Conservation (phyloP, 148 eudicot genomes). For the Rhododendron molle region DNA sequence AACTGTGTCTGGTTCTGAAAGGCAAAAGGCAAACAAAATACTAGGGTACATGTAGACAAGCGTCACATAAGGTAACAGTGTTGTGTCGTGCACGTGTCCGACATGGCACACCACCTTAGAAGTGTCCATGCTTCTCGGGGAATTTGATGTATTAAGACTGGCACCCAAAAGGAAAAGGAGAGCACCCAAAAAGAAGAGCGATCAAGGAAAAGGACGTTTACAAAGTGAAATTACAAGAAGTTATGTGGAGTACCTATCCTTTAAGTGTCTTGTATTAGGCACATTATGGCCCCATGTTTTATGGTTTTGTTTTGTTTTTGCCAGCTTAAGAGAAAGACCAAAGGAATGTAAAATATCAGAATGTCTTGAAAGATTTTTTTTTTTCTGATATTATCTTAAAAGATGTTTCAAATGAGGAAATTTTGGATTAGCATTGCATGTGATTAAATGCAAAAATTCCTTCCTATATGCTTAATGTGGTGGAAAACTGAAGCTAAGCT, state of each 20-base stretch:
- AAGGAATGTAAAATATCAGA: not conserved
- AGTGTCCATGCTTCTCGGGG: not conserved
- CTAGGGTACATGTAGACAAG: not conserved
- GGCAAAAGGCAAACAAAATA: not conserved
- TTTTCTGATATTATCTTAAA: not conserved
- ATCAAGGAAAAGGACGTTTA: not conserved
- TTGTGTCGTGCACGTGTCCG: not conserved
- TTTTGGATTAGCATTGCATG: not conserved
- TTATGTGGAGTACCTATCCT: not conserved
- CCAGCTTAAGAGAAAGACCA: not conserved
- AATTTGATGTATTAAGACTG: not conserved
- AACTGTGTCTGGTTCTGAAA: not conserved
- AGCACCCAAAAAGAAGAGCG: not conserved
- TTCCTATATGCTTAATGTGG: not conserved
- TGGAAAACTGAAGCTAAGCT: not conserved
- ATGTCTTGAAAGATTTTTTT: not conserved
- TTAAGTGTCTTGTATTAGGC: not conserved
- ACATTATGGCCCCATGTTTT: not conserved
- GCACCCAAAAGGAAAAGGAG: not conserved
- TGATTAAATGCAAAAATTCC: not conserved
- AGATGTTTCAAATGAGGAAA: not conserved
- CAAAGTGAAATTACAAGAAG: not conserved
- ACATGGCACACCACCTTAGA: not conserved
- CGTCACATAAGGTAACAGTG: not conserved
- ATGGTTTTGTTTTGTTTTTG: not conserved